Base-by-base conservation (phyloP, 208 protist species). In the Crithidia sp. region DNA sequence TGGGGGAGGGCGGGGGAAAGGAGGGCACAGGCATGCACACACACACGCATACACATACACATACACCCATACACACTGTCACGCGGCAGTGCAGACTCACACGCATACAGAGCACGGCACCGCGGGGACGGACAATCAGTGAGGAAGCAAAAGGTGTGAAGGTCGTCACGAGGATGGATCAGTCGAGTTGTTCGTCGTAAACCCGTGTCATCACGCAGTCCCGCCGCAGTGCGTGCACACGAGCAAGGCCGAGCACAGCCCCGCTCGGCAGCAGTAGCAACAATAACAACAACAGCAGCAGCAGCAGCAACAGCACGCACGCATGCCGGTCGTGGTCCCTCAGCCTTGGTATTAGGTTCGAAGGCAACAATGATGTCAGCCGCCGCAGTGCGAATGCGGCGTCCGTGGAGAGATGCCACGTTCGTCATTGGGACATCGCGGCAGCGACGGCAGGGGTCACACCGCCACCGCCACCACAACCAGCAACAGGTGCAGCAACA, bases 151-250 rank as follows among this genome's bases (percentile, higher is more conserved):
- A 28, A 28, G 28, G 28, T 28, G 28, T 28, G 28, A 45, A 14
- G 41, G 19, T 74, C 69, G 60, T 74, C 68, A 73, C 39, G 41
- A 52, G 37, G 39, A 59, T 36, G 17, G 44, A 12, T 74, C 68
- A 74, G 68, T 59, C 68, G 68, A 74, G 68, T 74, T 74, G 68
- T 28, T 74, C 68, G 68, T 74, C 68, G 68, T 66, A 28, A 74
- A 74, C 68, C 68, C 66, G 54, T 45, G 39, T 74, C 68, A 74
- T 74, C 68, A 74, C 19, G 68, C 68, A 74, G 68, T 64, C 68
- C 43, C 68, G 41, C n/a, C 49, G 40, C 50, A 41, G 49, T 19
- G 16, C 13, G 16, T 40, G 28, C 59, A 5, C 37, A 7, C 41
- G 13, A 16, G 28, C 28, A 28, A 28, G 28, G 28, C 28, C 28